These are phyloP conservation scores for Hypocrella siamensis DNA, from an alignment of 2,329 filamentous ascomycete species.

Conservation along the genomic window DNA sequence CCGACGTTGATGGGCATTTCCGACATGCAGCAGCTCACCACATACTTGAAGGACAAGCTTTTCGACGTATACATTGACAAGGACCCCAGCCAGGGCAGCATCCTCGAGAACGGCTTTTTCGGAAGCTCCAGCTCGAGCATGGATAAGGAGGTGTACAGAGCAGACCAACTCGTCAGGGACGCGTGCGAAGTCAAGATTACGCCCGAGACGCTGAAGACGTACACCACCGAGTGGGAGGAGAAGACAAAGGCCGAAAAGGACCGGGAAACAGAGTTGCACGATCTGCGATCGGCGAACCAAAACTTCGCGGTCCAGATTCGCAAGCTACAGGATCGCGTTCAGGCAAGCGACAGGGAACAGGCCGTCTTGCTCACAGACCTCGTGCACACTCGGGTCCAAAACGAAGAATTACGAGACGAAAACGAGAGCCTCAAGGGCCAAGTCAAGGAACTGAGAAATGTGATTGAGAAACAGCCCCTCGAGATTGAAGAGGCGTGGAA, in stretches of 20 bases:
- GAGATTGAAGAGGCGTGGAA: conserved; percentile 74
- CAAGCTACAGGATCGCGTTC: conserved; percentile 70
- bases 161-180: conserved; percentile 84
- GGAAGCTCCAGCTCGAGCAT: conserved; percentile 76
- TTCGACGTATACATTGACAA: conserved; percentile 98
- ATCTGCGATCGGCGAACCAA: conserved; percentile 49
- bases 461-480: conserved; percentile 78
- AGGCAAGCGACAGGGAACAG: conserved; percentile 81
- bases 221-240: conserved; percentile 84
- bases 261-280: conserved; percentile 65
- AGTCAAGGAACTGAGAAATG: conserved; percentile 66
- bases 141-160: conserved; percentile 91
- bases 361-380: conserved; percentile 81
- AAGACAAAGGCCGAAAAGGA: conserved; percentile 70
- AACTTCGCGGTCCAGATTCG: conserved; percentile 64
- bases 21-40: conserved; percentile 81
- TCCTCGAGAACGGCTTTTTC: conserved; percentile 94
- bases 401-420: conserved; percentile 74
- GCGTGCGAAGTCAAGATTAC: conserved; percentile 80
- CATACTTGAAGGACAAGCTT: conserved; percentile 80
- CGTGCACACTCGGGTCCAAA: conserved; percentile 83
- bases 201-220: conserved; percentile 64
- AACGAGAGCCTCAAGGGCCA: conserved; percentile 80
- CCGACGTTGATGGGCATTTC: conserved; percentile 63
- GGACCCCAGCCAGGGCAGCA: conserved; percentile 76